Base-by-base conservation (phyloP, 140 eudicot genomes). In the Anethum foeniculum region DNA sequence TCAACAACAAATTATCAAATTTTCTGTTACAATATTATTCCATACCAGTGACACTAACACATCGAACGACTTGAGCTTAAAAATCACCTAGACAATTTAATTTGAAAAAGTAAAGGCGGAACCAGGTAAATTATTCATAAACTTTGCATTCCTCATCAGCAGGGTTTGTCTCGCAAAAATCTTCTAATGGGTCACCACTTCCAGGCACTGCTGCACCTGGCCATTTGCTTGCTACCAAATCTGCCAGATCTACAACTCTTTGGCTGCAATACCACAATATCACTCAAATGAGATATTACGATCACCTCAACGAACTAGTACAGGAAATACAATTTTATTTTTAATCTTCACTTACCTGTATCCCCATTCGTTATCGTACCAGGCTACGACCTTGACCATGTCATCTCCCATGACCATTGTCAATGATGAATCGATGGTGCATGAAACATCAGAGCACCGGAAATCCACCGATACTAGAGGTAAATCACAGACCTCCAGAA, bases 391-490 rank as follows among this genome's bases (percentile, higher is more conserved):
- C 92, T 94, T 94, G 72, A 94, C 91, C 98, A 94, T 94, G 69
- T 94, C 98, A 75, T 92, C 98, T 34, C 98, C 98, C 98, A 94
- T 94, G 71, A 94, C 98, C 98, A 94, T 94, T 15, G 98, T 88
- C 86, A 94, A 80, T 2, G 97, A 94, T 16, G 98, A 84, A 79
- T 94, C 98, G 12, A 94, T 88, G 79, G 97, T 90, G 46, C 95
- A 77, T 0, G 98, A 94, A 23, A 94, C 98, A 76, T 94, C 98
- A 15, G 90, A 82, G 91, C 97, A 90, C 78, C 98, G 85, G 86
- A 94, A 94, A 82, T 94, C 98, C 18, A 94, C 98, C 0, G 98
- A 94, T 27, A 94, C 98, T 44, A 94, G 96, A 47, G 98, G 98
- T 34, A 44, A 90, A 64, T 94, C 98, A 41, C 98, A 94, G 2